These are phyloP conservation scores for Hypoxylon sp. DNA, from an alignment of 2,329 filamentous ascomycete species.

Conservation along the genomic window DNA sequence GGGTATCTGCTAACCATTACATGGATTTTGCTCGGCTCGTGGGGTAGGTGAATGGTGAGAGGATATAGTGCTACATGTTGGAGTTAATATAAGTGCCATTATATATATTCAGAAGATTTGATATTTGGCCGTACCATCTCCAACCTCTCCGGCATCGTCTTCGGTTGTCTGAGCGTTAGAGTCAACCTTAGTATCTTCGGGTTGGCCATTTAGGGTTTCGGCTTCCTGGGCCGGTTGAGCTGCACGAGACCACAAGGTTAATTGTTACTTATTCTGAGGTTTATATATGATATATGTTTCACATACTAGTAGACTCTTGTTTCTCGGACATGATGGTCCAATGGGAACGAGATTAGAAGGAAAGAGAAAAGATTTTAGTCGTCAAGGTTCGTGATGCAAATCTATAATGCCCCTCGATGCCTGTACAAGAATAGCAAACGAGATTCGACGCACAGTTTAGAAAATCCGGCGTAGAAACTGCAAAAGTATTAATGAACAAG, in stretches of 20 bases:
- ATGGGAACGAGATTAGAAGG: constrained; percentile 30
- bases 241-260: constrained; percentile 40
- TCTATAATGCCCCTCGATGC: constrained; percentile 44
- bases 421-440: constrained; percentile 45
- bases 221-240: constrained; percentile 46
- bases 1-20: constrained; percentile 77
- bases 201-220: constrained; percentile 48
- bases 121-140: constrained; percentile 48
- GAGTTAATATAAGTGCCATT: constrained; percentile 25
- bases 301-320: constrained; percentile 51
- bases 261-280: neutral
- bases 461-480: constrained; percentile 38
- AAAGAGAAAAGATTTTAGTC: constrained; percentile 16
- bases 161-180: constrained; percentile 47
- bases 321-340: constrained; percentile 52
- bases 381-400: constrained; percentile 33
- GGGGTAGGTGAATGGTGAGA: constrained; percentile 85
- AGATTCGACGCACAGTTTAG: constrained; percentile 44
- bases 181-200: constrained; percentile 42
- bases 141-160: constrained; percentile 48
- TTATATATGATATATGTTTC: constrained; percentile 4
- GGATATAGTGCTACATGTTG: constrained; percentile 65
- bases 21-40: constrained; percentile 83
- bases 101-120: neutral
- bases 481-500: constrained; percentile 47